Conservation (phyloP, 495 filamentous ascomycete species). For the Xylaria grammica region DNA sequence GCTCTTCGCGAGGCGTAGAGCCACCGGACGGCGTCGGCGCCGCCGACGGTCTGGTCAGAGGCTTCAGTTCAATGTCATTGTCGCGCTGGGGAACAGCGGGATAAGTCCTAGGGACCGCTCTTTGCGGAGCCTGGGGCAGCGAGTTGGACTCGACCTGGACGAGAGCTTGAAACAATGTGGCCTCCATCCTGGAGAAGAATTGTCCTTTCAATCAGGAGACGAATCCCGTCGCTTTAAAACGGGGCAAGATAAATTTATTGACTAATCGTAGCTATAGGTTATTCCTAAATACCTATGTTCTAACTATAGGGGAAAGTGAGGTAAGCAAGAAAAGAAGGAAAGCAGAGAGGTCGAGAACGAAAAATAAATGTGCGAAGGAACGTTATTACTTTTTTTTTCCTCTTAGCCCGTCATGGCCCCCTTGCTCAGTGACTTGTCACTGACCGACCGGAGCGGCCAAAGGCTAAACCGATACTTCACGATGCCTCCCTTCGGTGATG, state of each 20-base stretch:
- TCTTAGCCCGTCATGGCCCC: neutral
- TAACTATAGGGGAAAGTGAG: neutral
- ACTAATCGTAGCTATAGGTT: constrained; percentile 2
- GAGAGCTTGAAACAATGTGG: constrained; percentile 32
- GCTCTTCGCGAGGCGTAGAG: constrained; percentile 47
- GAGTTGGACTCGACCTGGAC: constrained; percentile 38
- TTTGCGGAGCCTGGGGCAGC: constrained; percentile 37
- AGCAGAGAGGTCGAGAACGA: neutral
- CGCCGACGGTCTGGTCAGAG: constrained; percentile 33
- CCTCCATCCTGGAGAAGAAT: constrained; percentile 27
- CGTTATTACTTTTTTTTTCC: neutral
- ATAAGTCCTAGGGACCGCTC: constrained; percentile 43
- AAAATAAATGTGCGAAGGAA: neutral
- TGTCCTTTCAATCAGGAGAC: neutral
- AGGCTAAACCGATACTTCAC: constrained; percentile 8
- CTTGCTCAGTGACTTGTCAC: neutral
- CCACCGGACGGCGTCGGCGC: constrained; percentile 29
- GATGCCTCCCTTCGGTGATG: constrained; percentile 1
- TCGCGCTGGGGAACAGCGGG: constrained; percentile 42
- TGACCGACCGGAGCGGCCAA: neutral
- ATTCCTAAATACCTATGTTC: neutral
- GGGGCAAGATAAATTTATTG: neutral
- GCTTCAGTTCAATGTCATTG: constrained; percentile 42
- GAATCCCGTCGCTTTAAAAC: neutral
- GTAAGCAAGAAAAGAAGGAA: neutral